phyloP scores from a whole-genome alignment of 768 basidiomycete genomes.

The Leccinum ochraceum region DNA sequence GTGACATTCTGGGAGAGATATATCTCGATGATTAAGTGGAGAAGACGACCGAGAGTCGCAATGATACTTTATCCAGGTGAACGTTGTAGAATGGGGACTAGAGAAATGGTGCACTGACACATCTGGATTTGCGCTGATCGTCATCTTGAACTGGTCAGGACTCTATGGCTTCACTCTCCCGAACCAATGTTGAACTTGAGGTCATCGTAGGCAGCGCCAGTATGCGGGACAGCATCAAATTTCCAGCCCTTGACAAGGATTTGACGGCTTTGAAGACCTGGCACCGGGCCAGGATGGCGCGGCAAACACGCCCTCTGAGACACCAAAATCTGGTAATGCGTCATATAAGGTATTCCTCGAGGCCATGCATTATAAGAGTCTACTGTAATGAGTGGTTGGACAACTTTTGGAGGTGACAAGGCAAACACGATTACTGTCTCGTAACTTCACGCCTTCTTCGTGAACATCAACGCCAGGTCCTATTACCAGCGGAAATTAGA shows the following conservation, averaged over 20 bases:
- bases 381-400: background rate
- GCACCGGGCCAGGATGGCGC: slow-evolving; percentile 77
- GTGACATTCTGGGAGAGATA: slow-evolving; percentile 39
- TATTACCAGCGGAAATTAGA: slow-evolving; percentile 5
- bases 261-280: slow-evolving; percentile 94
- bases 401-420: background rate
- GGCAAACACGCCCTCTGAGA: slow-evolving; percentile 14
- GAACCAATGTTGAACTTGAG: slow-evolving; percentile 49
- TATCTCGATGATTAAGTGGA: slow-evolving; percentile 97
- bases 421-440: background rate
- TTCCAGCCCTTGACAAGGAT: slow-evolving; percentile 85
- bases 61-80: slow-evolving; percentile 65
- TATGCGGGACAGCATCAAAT: slow-evolving; percentile 59
- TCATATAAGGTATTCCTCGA: background rate
- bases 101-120: slow-evolving; percentile 36
- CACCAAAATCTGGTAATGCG: background rate
- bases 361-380: background rate
- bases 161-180: slow-evolving; percentile 83
- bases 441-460: slow-evolving; percentile 5
- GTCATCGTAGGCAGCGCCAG: slow-evolving; percentile 62
- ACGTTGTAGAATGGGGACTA: slow-evolving; percentile 12
- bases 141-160: slow-evolving; percentile 37
- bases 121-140: too few relatives aligned
- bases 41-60: slow-evolving; percentile 94
- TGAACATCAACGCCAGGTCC: slow-evolving; percentile 26